These are phyloP conservation scores for Exserohilum rostratum DNA, from an alignment of 2,329 filamentous ascomycete genomes.

Conservation along the genomic window DNA sequence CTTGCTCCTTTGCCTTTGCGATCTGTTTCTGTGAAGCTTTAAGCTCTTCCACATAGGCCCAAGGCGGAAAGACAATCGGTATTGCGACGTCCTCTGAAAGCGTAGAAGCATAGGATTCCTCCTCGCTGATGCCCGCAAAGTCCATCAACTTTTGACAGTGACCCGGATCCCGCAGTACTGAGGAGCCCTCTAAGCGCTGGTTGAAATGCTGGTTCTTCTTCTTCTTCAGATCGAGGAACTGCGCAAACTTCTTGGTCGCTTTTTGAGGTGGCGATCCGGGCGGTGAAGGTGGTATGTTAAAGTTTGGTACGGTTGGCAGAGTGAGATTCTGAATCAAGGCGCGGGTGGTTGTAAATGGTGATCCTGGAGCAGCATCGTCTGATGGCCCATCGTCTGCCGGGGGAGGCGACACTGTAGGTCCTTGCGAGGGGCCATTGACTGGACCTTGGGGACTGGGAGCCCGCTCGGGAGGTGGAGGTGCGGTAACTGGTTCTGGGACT, in stretches of 20 bases:
- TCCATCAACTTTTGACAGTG: slow-evolving; percentile 74
- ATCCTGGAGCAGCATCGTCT: slow-evolving; percentile 49
- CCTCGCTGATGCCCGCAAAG: slow-evolving; percentile 65
- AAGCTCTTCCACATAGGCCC: slow-evolving; percentile 53
- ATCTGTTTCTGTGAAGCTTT: slow-evolving; percentile 49
- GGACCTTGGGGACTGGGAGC: slow-evolving; percentile 13
- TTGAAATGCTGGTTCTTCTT: slow-evolving; percentile 80
- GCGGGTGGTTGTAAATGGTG: slow-evolving; percentile 71
- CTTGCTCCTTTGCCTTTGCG: slow-evolving; percentile 40
- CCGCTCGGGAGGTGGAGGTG: slow-evolving; percentile 14
- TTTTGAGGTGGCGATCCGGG: slow-evolving; percentile 58
- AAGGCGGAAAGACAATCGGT: slow-evolving; percentile 49
- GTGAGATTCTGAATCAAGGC: slow-evolving; percentile 73
- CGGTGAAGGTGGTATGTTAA: slow-evolving; percentile 76
- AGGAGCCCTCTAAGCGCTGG: slow-evolving; percentile 69
- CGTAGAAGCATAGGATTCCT: slow-evolving; percentile 70
- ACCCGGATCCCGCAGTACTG: slow-evolving; percentile 73
- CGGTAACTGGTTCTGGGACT: slow-evolving; percentile 12
- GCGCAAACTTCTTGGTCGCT: slow-evolving; percentile 70
- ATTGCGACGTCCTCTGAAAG: slow-evolving; percentile 49
- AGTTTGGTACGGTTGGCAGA: slow-evolving; percentile 72
- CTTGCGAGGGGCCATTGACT: slow-evolving; percentile 36
- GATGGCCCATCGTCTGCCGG: slow-evolving; percentile 19
- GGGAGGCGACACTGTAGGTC: slow-evolving; percentile 32
- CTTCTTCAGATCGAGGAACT: slow-evolving; percentile 78